Conservation (phyloP, 2,329 filamentous ascomycete species). For the Pseudopithomyces chartarum region DNA sequence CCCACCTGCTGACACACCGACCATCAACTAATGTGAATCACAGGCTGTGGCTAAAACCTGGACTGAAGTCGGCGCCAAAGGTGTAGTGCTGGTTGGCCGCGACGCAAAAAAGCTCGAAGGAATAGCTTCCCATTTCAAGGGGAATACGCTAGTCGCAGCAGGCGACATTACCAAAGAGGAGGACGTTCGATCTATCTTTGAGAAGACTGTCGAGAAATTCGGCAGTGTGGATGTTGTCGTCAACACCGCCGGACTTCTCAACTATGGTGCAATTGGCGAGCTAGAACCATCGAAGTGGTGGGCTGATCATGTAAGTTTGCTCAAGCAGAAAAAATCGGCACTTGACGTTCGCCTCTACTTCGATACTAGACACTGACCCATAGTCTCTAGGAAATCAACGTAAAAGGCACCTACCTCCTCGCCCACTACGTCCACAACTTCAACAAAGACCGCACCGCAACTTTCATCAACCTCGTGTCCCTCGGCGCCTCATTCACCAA, state of each 20-base stretch:
- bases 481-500: slow-evolving; percentile 22
- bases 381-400: slow-evolving; percentile 23
- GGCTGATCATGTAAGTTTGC: slow-evolving; percentile 17
- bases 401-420: slow-evolving; percentile 28
- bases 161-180: slow-evolving; percentile 20
- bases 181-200: slow-evolving; percentile 17
- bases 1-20: not conserved
- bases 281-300: slow-evolving; percentile 23
- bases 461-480: slow-evolving; percentile 28
- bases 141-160: slow-evolving; percentile 10
- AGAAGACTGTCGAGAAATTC: slow-evolving; percentile 19
- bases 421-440: slow-evolving; percentile 25
- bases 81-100: slow-evolving; percentile 38
- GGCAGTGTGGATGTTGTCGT: slow-evolving; percentile 29
- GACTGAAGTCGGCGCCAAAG: slow-evolving; percentile 29
- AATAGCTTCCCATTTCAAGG: slow-evolving; percentile 11
- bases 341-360: not conserved
- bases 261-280: slow-evolving; percentile 15
- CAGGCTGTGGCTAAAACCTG: slow-evolving; percentile 33
- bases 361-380: not conserved
- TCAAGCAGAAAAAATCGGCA: too few species aligned
- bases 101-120: slow-evolving; percentile 16
- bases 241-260: slow-evolving; percentile 24
- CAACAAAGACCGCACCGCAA: slow-evolving; percentile 22
- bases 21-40: not conserved